Conservation (phyloP, 805 yeast species). For the Starmerella apicola region DNA sequence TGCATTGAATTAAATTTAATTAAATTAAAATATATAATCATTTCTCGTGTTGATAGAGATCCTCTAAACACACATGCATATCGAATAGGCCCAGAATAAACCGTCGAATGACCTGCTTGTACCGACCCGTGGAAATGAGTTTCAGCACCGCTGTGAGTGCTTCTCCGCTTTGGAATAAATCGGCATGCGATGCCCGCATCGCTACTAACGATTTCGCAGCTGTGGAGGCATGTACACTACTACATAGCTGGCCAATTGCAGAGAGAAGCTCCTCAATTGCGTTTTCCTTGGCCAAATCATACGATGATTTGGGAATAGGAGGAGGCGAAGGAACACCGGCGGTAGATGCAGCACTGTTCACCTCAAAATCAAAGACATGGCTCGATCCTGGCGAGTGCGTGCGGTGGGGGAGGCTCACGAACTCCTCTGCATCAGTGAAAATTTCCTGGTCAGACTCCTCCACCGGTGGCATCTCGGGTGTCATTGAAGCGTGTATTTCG, state of each 20-base stretch:
- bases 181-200: constrained; percentile 39
- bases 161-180: constrained; percentile 42
- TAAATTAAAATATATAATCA: too few relatives aligned
- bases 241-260: constrained; percentile 43
- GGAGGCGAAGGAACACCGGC: too few relatives aligned
- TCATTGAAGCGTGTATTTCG: not conserved
- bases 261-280: constrained; percentile 17
- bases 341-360: constrained; percentile 11
- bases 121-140: constrained; percentile 44
- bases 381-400: not conserved
- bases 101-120: constrained; percentile 48
- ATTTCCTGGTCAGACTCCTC: not conserved
- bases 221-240: constrained; percentile 39
- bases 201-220: constrained; percentile 47
- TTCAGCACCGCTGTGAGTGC: constrained; percentile 42
- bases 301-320: too few relatives aligned
- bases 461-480: not conserved
- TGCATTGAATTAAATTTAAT: too few relatives aligned
- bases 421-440: not conserved
- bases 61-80: constrained; percentile 21
- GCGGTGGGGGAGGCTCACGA: not conserved
- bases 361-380: constrained; percentile 10
- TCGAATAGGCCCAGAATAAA: constrained; percentile 56
- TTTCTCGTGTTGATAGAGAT: constrained; percentile 12
- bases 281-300: constrained; percentile 8